These are phyloP conservation scores for Claviceps spartinae DNA, from an alignment of 2,329 filamentous ascomycete genomes.

Conservation along the genomic window DNA sequence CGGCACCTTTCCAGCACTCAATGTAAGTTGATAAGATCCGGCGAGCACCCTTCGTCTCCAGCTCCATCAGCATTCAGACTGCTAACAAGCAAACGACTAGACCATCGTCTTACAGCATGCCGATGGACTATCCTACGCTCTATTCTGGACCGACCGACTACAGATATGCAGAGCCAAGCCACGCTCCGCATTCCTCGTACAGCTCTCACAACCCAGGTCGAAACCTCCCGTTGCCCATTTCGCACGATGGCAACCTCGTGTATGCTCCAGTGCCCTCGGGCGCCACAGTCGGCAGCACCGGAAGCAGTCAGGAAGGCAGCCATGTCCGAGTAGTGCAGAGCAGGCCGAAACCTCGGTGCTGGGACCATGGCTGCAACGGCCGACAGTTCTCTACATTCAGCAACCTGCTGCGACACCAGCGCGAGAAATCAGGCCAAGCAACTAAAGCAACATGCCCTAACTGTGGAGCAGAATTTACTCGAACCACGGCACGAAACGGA, in stretches of 20 bases:
- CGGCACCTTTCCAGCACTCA: constrained; percentile 20
- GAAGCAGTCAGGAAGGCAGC: constrained; percentile 24
- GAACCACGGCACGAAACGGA: constrained; percentile 77
- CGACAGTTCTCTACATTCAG: constrained; percentile 93
- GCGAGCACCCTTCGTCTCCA: not conserved
- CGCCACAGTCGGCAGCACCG: constrained; percentile 22
- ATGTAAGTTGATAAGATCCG: constrained; percentile 18
- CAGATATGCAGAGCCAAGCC: constrained; percentile 19
- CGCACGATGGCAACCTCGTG: constrained; percentile 27
- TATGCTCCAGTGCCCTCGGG: constrained; percentile 26
- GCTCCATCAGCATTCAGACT: not conserved
- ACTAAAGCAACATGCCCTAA: constrained; percentile 80
- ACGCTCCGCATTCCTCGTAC: not conserved
- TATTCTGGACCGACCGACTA: constrained; percentile 23
- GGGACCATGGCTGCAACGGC: constrained; percentile 94
- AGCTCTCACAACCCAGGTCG: constrained; percentile 18
- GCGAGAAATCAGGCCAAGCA: constrained; percentile 86
- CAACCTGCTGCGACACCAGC: constrained; percentile 82
- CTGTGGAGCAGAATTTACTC: constrained; percentile 85
- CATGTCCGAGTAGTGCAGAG: constrained; percentile 59
- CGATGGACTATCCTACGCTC: constrained; percentile 29
- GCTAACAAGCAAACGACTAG: constrained; percentile 14
- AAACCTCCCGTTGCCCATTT: constrained; percentile 23
- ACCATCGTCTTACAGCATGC: constrained; percentile 26
- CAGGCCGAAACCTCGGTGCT: constrained; percentile 87